A percentile compares a stretch with the other conserved stretches of the same genome.
Evolutionary conservation across 2,329 filamentous ascomycete species (phyloP).

Genomic region (Apiospora saccharicola): DNA sequence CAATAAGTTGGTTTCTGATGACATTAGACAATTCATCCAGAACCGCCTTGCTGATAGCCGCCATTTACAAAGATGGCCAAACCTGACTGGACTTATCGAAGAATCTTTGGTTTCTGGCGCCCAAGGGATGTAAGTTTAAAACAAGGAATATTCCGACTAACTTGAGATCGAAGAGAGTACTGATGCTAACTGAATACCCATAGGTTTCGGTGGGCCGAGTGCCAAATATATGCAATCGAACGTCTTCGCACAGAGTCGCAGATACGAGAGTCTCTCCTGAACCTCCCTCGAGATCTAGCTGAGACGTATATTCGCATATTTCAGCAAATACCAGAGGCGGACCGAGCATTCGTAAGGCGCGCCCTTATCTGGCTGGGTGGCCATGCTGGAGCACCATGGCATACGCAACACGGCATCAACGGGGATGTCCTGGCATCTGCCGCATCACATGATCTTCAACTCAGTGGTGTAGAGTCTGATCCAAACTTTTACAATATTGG

Average conservation of each 20-base stretch:
- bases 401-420: neutral
- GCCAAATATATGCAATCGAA: constrained; percentile 31
- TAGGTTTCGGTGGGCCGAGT: constrained; percentile 34
- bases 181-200: neutral
- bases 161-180: too few species aligned
- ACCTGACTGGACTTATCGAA: too few species aligned
- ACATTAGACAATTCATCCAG: constrained; percentile 29
- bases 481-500: neutral
- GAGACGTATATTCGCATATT: constrained; percentile 32
- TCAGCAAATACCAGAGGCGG: constrained; percentile 25
- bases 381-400: neutral
- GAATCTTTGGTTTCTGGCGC: too few species aligned
- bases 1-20: constrained; percentile 27
- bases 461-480: too few species aligned
- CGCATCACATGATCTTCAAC: neutral
- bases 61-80: too few species aligned
- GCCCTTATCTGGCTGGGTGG: constrained; percentile 13
- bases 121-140: constrained; percentile 2
- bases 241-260: constrained; percentile 21
- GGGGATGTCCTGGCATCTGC: neutral
- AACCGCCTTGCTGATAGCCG: neutral
- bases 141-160: too few species aligned
- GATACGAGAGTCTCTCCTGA: constrained; percentile 24
- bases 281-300: constrained; percentile 29
- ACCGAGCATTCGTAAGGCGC: constrained; percentile 23